phyloP scores from a whole-genome alignment of 2,329 filamentous ascomycete genomes.

The Leptosphaerulina australis region DNA sequence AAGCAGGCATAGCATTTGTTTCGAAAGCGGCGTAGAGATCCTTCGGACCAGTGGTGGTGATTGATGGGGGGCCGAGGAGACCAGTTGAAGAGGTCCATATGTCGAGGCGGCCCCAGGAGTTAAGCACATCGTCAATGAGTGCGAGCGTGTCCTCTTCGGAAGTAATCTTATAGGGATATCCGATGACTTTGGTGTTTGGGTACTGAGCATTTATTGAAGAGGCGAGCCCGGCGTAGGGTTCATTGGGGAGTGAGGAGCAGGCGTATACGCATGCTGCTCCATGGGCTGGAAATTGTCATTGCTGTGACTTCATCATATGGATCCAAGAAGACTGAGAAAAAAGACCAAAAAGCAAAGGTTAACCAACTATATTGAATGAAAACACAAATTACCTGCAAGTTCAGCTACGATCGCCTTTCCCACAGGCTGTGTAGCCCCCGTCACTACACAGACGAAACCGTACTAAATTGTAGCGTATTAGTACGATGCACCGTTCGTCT shows the following conservation, averaged over 20 bases:
- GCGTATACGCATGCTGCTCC: conserved; percentile 69
- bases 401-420: conserved; percentile 66
- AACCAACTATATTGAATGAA: too few relatives aligned
- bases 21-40: conserved; percentile 65
- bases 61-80: conserved; percentile 61
- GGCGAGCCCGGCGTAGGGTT: conserved; percentile 52
- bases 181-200: conserved; percentile 66
- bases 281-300: conserved; percentile 55
- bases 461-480: conserved; percentile 50
- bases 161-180: conserved; percentile 64
- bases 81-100: conserved; percentile 66
- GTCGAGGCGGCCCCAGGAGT: conserved; percentile 62
- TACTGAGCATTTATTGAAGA: conserved; percentile 49
- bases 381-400: conserved; percentile 66
- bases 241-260: conserved; percentile 55
- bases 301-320: not conserved
- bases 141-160: conserved; percentile 65
- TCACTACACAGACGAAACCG: conserved; percentile 69
- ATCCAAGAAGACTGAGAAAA: not conserved
- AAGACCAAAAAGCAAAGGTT: too few relatives aligned
- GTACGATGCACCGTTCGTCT: not conserved
- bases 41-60: conserved; percentile 61
- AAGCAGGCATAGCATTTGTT: conserved; percentile 65
- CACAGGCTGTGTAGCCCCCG: conserved; percentile 65
- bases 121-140: conserved; percentile 68